Conservation (phyloP, 441 rosid genomes). For the Melianthus villosus region DNA sequence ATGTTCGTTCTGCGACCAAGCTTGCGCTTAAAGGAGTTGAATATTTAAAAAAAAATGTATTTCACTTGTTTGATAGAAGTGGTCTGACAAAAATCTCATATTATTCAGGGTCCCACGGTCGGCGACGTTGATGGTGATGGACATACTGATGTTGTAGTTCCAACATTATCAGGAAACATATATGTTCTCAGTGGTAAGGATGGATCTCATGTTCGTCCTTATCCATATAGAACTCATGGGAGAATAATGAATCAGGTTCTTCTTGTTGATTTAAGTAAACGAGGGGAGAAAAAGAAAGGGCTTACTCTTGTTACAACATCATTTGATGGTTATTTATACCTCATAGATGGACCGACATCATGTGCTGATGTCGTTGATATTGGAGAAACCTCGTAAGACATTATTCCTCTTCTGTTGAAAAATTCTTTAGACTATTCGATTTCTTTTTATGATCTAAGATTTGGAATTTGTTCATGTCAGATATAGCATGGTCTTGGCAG, state of each 20-base stretch:
- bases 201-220: constrained; percentile 84
- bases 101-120: constrained; percentile 62
- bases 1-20: no score
- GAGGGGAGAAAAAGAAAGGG: constrained; percentile 67
- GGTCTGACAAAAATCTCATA: constrained; percentile 12
- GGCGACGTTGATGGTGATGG: constrained; percentile 99
- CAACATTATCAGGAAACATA: constrained; percentile 84
- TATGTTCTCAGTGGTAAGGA: constrained; percentile 92
- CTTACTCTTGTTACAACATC: constrained; percentile 89
- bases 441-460: constrained; percentile 8
- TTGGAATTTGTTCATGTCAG: constrained; percentile 24
- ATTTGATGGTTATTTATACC: constrained; percentile 92
- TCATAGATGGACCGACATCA: constrained; percentile 94
- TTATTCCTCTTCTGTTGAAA: constrained; percentile 1
- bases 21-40: no score
- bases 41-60: background rate
- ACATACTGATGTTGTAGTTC: constrained; percentile 80
- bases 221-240: constrained; percentile 96
- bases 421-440: constrained; percentile 1
- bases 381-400: constrained; percentile 94
- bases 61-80: constrained; percentile 5
- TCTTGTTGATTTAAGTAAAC: constrained; percentile 76
- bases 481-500: constrained; percentile 94
- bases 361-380: constrained; percentile 95
- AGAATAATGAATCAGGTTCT: constrained; percentile 97